Evolutionary conservation across 2,329 filamentous ascomycete species (phyloP), one percentile per base, ranked within the genome.

Genomic region (Colletotrichum noveboracense): DNA sequence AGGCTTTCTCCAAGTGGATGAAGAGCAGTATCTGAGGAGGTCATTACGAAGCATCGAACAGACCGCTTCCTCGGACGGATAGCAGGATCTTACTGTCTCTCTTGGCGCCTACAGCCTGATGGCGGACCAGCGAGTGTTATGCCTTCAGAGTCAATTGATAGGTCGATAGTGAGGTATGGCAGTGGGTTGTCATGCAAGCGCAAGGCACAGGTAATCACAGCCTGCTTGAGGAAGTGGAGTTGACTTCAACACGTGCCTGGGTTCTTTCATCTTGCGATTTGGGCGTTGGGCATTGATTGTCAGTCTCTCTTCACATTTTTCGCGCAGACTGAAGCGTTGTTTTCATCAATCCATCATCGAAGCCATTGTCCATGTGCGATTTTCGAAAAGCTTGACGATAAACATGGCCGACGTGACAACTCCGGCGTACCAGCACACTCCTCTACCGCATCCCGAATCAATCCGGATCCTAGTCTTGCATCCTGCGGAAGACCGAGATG

Each of bases 321-420:
- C 6, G 14, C 34, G 36, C 36, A 16, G 36, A 5, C 36, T 18
- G 7, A 1, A 43, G 36, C 8, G 36, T 43, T 7, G 0, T 43
- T 9, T 5, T 18, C 2, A 9, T 43, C 36, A 9, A 8, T 18
- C 36, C 38, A 43, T 43, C 8, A 0, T 43, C 8, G 5, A 18
- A 9, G 5, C 5, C 8, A 5, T 0, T 43, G 1, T 5, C 0
- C 14, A 10, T 3, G 38, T 6, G 38, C 38, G 8, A 5, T 43
- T 0, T 5, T 0, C 0, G 5, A 43, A 10, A 0, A 2, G 0
- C 38, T 43, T 3, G 38, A 10, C 6, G 12, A 36, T 3, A 0
- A 38, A 36, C 6, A 65, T 65, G 9, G 10, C 18, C 8, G 5
- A 12, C 4, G n/a, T n/a, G n/a, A n/a, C n/a, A n/a, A n/a, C n/a